Base-by-base conservation (phyloP, 2,329 filamentous ascomycete species). In the Periconia macrospinosa region DNA sequence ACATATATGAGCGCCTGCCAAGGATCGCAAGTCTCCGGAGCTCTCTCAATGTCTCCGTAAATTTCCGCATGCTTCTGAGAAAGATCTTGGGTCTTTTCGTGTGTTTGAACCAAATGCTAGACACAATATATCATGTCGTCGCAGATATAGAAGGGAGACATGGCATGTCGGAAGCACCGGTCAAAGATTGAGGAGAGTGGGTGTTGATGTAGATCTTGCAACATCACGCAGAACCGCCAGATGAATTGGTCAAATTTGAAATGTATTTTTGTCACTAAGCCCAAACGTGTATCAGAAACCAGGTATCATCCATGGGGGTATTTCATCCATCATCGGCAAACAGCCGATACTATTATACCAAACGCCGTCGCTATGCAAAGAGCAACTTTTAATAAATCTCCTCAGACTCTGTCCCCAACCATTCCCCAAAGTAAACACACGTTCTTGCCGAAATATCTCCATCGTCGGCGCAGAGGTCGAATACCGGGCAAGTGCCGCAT, bases 401-500 rank as follows among this genome's bases (percentile, higher is more conserved):
- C 41, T 68, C 69, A 1, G 68, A 70, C 33, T 67, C 60, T 1
- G 69, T 71, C 43, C 65, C 66, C 18, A 97, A 75, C 94, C 94
- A 99, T 49, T 87, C 84, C 58, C 89, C 84, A 68, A 96, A 97
- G 70, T 99, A 99, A 50, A 91, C 88, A 74, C 94, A 99, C 47
- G 89, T 96, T 60, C 86, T 88, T 0, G 93, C 91, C 66, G 88
- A 95, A 19, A 99, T 91, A 0, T 92, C 91, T 0, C 93, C 93
- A 7, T 91, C 92, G 56, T 96, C 91, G 60, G 91, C 89, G 71
- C 94, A 99, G 1, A 97, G 81, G 53, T 94, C 89, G 71, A 96
- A 96, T 2, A 97, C 93, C 0, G 94, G 94, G 73, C 94, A 99
- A 51, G 86, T 83, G 1, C 93, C 92, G 73, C 94, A 99, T 1